A percentile compares a stretch with the other conserved stretches of the same genome.
phyloP scores from a whole-genome alignment of 2,329 filamentous ascomycete species.

The Beauveria medogensis region DNA sequence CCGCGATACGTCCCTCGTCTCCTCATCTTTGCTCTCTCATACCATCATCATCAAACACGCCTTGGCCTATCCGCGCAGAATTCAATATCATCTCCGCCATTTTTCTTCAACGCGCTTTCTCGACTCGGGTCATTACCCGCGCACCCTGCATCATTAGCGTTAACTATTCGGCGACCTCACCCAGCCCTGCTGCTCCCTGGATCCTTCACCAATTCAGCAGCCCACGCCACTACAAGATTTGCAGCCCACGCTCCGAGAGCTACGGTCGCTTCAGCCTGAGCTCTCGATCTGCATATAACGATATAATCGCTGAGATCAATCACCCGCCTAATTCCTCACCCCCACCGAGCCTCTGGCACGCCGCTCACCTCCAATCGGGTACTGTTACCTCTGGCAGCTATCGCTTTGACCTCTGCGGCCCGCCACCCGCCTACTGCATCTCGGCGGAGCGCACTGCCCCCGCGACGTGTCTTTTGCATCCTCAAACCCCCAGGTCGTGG shows the following conservation, averaged over 20 bases:
- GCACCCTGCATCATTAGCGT: too few relatives aligned
- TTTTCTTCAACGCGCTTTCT: too few relatives aligned
- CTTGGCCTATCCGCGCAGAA: neutral
- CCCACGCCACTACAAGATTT: neutral
- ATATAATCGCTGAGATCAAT: neutral
- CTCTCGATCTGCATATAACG: neutral
- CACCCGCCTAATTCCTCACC: neutral
- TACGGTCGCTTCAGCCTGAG: neutral
- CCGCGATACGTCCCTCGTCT: neutral
- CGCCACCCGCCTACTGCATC: neutral
- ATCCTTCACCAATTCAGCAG: neutral
- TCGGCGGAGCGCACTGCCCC: neutral
- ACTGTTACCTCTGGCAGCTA: neutral
- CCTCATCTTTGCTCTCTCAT: neutral
- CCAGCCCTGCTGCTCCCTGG: too few relatives aligned
- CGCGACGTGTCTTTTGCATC: neutral
- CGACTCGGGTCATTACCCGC: too few relatives aligned
- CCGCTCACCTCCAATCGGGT: neutral
- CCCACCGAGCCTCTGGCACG: neutral
- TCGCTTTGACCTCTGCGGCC: constrained; percentile 6
- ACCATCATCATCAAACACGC: neutral
- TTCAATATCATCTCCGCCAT: too few relatives aligned
- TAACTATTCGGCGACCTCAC: too few relatives aligned
- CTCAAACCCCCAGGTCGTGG: neutral
- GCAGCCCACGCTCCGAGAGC: neutral